These are phyloP conservation scores for Ilex aquifolium DNA, from an alignment of 257 asterid species.

Conservation along the genomic window DNA sequence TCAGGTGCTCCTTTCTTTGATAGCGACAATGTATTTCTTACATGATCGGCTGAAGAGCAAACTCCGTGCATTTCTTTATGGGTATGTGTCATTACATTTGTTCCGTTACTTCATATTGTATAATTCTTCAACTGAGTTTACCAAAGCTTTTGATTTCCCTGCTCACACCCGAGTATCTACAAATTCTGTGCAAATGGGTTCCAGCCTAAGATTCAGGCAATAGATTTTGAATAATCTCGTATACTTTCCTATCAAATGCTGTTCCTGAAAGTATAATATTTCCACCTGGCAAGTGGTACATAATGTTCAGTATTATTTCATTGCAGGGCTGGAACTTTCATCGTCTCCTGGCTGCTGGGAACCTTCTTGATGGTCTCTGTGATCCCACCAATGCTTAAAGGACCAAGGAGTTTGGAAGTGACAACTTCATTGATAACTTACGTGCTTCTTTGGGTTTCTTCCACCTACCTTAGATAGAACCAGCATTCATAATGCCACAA, in stretches of 20 bases:
- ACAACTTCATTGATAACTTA: slow-evolving; percentile 87
- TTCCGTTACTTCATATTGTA: background rate
- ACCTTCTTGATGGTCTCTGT: slow-evolving; percentile 95
- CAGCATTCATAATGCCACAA: slow-evolving; percentile 18
- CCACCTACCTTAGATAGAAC: slow-evolving; percentile 71
- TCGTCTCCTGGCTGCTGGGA: slow-evolving; percentile 87
- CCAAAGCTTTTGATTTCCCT: no score
- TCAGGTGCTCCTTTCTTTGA: slow-evolving; percentile 81
- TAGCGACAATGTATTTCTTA: slow-evolving; percentile 63
- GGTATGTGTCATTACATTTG: slow-evolving; percentile 38
- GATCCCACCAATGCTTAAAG: slow-evolving; percentile 84
- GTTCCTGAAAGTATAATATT: no score
- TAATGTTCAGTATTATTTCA: background rate
- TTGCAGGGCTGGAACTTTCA: slow-evolving; percentile 81
- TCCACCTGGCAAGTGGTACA: no score
- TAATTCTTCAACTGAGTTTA: no score
- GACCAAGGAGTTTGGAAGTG: slow-evolving; percentile 91
- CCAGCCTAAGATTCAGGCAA: no score
- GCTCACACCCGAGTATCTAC: no score
- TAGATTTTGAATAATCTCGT: no score
- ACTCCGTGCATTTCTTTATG: slow-evolving; percentile 70
- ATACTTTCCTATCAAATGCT: no score
- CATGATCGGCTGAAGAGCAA: slow-evolving; percentile 77
- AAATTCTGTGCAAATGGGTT: no score
- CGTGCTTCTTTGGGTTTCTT: slow-evolving; percentile 80